Evolutionary conservation across 176 grass and related monocot species (phyloP), one percentile per base, ranked within the genome.

Genomic region (Poa annua): DNA sequence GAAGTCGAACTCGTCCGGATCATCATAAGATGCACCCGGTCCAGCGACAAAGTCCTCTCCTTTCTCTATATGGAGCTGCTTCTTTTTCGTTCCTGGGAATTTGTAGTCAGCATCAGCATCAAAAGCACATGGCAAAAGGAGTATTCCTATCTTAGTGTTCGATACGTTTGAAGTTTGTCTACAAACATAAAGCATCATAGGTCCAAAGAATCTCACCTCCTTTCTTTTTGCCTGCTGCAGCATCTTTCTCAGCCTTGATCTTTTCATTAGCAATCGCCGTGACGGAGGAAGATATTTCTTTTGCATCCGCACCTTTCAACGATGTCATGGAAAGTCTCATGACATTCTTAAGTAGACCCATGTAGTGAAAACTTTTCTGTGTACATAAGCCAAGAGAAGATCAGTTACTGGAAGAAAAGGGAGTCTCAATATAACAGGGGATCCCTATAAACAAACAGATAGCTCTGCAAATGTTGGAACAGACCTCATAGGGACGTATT

Each of bases 301-400:
- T 96, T 1, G 91, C 94, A 47, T 96, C 91, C 2, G 94, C 94
- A 6, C 90, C 94, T 88, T 96, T 93, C 86, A 96, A 72, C 0
- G 88, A 69, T 63, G 76, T 52, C 86, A 89, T 91, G 5, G 91
- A 84, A 73, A 87, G 83, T 76, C 91, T 93, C 35, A 91, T 93
- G 48, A 96, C 83, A 74, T 90, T 85, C 85, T 96, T 96, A 20
- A 96, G 88, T 12, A 96, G 85, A 76, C 68, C 86, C 65, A 90
- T 93, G 77, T 93, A 96, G 76, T 96, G 91, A 78, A 90, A 96
- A 81, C 94, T 96, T 93, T 96, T 96, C 94, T 96, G 88, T 62
- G 75, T 72, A 51, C 52, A 86, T 19, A 8, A 72, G 38, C 34
- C 25, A 76, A 64, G 15, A 44, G 0, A 12, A 76, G 22, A 53